A percentile compares a stretch with the other conserved stretches of the same genome.
These are phyloP conservation scores for Turnera subulata DNA, from an alignment of 345 rosid species.

Conservation along the genomic window DNA sequence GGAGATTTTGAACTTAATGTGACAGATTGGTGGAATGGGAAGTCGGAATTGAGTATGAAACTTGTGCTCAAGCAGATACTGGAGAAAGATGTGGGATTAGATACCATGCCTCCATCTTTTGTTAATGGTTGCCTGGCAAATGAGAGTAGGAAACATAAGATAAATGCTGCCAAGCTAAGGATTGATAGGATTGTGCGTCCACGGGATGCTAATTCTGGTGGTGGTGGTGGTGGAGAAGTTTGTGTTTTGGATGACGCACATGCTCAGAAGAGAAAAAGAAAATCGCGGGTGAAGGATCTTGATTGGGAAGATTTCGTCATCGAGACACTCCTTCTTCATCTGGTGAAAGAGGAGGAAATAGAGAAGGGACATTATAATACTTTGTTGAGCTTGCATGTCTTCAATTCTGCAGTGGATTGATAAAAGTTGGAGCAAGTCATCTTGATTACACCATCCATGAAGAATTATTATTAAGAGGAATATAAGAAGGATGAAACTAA, in stretches of 20 bases:
- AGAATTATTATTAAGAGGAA: no score
- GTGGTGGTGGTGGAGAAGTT: slow-evolving; percentile 6
- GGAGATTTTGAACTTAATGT: slow-evolving; percentile 19
- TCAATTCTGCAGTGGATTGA: slow-evolving; percentile 41
- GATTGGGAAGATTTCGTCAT: slow-evolving; percentile 90
- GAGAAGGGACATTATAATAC: slow-evolving; percentile 75
- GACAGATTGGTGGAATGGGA: slow-evolving; percentile 82
- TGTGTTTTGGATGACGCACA: slow-evolving; percentile 6
- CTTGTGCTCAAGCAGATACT: slow-evolving; percentile 58
- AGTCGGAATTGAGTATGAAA: slow-evolving; percentile 60
- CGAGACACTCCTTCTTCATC: slow-evolving; percentile 67
- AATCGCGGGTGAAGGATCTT: slow-evolving; percentile 32
- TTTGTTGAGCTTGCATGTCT: slow-evolving; percentile 61
- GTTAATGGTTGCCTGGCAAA: slow-evolving; percentile 41
- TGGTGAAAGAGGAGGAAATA: slow-evolving; percentile 71
- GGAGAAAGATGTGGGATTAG: slow-evolving; percentile 71
- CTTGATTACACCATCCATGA: no score
- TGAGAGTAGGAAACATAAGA: slow-evolving; percentile 56
- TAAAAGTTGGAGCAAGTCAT: no score
- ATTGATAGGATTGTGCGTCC: slow-evolving; percentile 51
- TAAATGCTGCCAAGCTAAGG: slow-evolving; percentile 58
- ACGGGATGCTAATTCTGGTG: slow-evolving; percentile 11
- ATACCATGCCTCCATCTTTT: slow-evolving; percentile 63
- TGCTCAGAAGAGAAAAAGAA: slow-evolving; percentile 40
- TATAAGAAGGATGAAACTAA: no score